Conservation (phyloP, 2,329 filamentous ascomycete genomes). For the Penicillium sp. region DNA sequence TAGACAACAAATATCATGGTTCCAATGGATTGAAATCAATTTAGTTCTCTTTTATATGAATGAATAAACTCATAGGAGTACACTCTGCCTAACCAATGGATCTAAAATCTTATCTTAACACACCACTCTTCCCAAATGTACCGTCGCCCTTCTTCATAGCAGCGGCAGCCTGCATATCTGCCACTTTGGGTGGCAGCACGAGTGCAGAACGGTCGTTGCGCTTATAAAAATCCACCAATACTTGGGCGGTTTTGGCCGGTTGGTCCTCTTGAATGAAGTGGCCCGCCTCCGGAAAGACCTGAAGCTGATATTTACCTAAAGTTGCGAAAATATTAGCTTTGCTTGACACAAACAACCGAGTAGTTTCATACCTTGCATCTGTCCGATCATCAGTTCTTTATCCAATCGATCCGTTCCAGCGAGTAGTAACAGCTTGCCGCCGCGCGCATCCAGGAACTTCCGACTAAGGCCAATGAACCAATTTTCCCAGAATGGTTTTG, state of each 20-base stretch:
- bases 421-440: conserved; percentile 81
- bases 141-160: conserved; percentile 45
- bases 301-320: conserved; percentile 83
- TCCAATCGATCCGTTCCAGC: conserved; percentile 90
- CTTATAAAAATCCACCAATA: conserved; percentile 87
- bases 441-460: conserved; percentile 81
- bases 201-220: conserved; percentile 85
- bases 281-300: conserved; percentile 91
- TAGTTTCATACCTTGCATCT: conserved; percentile 83
- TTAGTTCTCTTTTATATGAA: too few species aligned
- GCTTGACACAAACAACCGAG: too few species aligned
- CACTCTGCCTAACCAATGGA: background rate
- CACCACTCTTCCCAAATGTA: conserved; percentile 2
- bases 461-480: conserved; percentile 89
- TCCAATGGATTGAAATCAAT: too few species aligned
- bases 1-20: too few species aligned
- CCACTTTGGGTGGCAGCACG: conserved; percentile 90
- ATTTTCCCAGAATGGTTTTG: conserved; percentile 88
- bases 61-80: background rate
- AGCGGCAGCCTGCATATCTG: conserved; percentile 61
- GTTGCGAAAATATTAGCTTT: background rate
- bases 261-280: conserved; percentile 97
- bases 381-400: conserved; percentile 90
- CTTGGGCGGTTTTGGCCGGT: conserved; percentile 83
- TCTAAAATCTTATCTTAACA: background rate